A percentile compares a stretch with the other conserved stretches of the same genome.
Conservation (phyloP, 2,329 filamentous ascomycete genomes). For the Stylonectria norvegica region DNA sequence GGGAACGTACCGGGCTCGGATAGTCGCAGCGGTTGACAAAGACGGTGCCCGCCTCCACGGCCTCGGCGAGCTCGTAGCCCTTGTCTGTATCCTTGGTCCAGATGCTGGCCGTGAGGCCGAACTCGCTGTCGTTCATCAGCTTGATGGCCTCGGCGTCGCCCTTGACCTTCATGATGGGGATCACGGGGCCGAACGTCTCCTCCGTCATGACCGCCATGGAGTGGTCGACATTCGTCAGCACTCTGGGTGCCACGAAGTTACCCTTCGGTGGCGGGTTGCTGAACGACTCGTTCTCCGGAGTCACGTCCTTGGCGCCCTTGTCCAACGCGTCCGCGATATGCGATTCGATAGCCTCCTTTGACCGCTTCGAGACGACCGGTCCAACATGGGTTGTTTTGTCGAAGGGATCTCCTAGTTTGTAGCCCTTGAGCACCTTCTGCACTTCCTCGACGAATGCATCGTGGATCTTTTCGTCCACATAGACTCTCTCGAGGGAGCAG, state of each 20-base stretch:
- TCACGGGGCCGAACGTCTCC: slow-evolving; percentile 92
- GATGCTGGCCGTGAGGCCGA: slow-evolving; percentile 92
- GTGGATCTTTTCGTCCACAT: slow-evolving; percentile 81
- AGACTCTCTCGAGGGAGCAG: slow-evolving; percentile 88
- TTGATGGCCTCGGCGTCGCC: slow-evolving; percentile 77
- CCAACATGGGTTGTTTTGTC: slow-evolving; percentile 78
- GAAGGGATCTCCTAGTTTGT: slow-evolving; percentile 85
- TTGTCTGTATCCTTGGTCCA: slow-evolving; percentile 85
- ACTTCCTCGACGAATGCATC: slow-evolving; percentile 76
- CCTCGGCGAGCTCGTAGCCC: slow-evolving; percentile 72
- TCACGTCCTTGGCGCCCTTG: slow-evolving; percentile 80
- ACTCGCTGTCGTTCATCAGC: slow-evolving; percentile 93
- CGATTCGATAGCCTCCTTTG: slow-evolving; percentile 69
- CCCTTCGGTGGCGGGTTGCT: slow-evolving; percentile 68
- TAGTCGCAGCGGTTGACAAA: slow-evolving; percentile 91
- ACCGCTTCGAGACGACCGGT: slow-evolving; percentile 79
- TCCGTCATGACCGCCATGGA: slow-evolving; percentile 86
- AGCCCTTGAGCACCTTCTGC: slow-evolving; percentile 74
- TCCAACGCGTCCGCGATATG: slow-evolving; percentile 80
- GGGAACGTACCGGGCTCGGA: slow-evolving; percentile 74
- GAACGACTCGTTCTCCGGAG: slow-evolving; percentile 78
- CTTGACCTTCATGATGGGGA: slow-evolving; percentile 83
- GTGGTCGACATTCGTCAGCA: slow-evolving; percentile 77
- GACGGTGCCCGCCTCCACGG: slow-evolving; percentile 87
- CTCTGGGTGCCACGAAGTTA: slow-evolving; percentile 84